Evolutionary conservation across 75 land plant genomes (phyloP), one percentile per base, ranked within the genome.

Genomic region (Selaginella moellendorffii): DNA sequence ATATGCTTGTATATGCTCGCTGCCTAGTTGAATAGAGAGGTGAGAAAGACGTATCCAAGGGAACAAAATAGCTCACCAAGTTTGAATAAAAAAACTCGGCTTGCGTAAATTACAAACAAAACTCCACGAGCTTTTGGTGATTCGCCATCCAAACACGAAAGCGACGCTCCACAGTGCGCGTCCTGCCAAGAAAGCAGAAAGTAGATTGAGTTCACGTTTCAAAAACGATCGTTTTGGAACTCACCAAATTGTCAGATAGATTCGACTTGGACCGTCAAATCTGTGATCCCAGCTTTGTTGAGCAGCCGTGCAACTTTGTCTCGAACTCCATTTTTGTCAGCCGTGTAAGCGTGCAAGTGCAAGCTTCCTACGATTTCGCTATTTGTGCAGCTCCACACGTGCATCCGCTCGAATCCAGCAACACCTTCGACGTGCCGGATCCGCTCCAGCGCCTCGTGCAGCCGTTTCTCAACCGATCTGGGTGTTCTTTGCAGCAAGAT

Each of bases 401-500:
- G 97, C 52, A 85, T 20, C 36, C 80, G 76, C 52, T 82, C 82
- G 54, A 89, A 42, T 21, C 72, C 76, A 53, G 30, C 54, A 1
- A 88, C 83, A 24, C 85, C 87, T 63, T 71, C 70, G 24, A 92
- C 56, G 46, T 69, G 76, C 74, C 60, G 59, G 21, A 88, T 70
- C 62, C 71, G 72, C 31, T 65, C 64, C 29, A 88, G 24, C 18
- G 85, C 86, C 26, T 63, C 58, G 31, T 69, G 79, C 46, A 92
- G 12, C 65, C 78, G 80, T 23, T 67, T 64, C 71, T 88, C 96
- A 56, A 69, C 69, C 29, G 69, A 54, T 51, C 85, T 79, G 9
- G 95, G 89, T 66, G 84, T 74, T 64, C 97, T 79, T 72, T 91
- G 95, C 28, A 91, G 81, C 77, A 91, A 71, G 65, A 91, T 78